Evolutionary conservation across 225 moss, liverwort and hornwort species (phyloP), one percentile per base, ranked within the genome.

Genomic region (Bryoerythrophyllum caledonicum): DNA sequence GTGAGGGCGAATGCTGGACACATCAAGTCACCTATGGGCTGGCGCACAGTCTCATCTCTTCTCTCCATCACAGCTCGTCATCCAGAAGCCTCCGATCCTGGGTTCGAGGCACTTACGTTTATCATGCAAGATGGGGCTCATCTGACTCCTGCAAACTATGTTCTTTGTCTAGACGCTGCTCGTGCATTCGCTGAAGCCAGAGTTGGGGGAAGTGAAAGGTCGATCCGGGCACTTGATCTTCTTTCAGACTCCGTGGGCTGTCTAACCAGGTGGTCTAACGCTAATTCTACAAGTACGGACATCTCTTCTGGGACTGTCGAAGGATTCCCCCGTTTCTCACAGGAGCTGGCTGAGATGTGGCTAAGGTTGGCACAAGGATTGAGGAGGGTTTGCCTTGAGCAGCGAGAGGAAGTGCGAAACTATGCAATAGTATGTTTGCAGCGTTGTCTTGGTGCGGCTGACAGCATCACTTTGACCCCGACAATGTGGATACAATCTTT

Each of bases 321-420:
- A 75, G 89, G 90, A 52, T 81, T 75, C 43, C 73, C 87, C 32
- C 82, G 91, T 57, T 89, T 89, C 66, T 87, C 85, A 37, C 95
- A 93, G 79, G 95, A 95, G 69, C 79, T 95, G 71, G 95, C 94
- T 71, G 99, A 95, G 67, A 95, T 95, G 99, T 99, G 95, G 99
- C 90, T 99, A 63, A 80, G 99, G 72, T 82, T 99, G 79, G 99
- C 99, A 12, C 91, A 93, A 78, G 93, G 90, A 21, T 74, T 99
- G 67, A 93, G 91, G 77, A 91, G 90, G 76, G 89, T 95, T 32
- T 99, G 95, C 76, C 85, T 89, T 62, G 99, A 99, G 63, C 95
- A 90, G 72, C 89, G 99, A 87, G 95, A 99, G 82, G 99, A 95
- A 85, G 95, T 99, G 64, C 90, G 99, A 26, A 99, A 99, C 63